Evolutionary conservation across 441 rosid genomes (phyloP), one percentile per base, ranked within the genome.

Genomic region (Manihot esculenta): DNA sequence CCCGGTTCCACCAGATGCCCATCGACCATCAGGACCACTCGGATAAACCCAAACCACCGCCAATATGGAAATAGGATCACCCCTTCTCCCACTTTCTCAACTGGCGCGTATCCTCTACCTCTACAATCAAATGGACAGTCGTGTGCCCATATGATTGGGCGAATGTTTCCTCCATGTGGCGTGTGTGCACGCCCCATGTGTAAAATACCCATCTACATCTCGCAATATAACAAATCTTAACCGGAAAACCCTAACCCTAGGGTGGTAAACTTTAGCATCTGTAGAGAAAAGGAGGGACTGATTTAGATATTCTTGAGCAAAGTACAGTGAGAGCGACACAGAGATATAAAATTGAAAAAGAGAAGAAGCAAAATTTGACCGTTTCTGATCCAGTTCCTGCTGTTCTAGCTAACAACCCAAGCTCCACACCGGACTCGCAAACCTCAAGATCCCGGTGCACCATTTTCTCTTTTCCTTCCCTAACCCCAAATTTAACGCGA

Each of bases 231-330:
- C 44, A 20, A 54, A 54, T 68, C 72, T 47, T 3, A 10, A 35
- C 27, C 67, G 14, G 61, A 27, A 35, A 60, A 26, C 49, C 63
- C 68, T 50, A 64, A 71, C 41, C 73, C 64, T 35, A 50, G 48
- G 24, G 42, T 17, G 57, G 17, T 5, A n/a, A 49, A 7, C 41
- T 35, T 35, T 35, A 35, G 41, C 41, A 35, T 35, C 41, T 35
- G 41, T 6, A 35, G 7, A 35, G 41, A 35, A 3, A 23, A 11
- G 5, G 1, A 10, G 61, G 2, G 44, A 45, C 17, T 7, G 2
- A 0, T 30, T 60, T 30, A 12, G 9, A 24, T 51, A 3, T 54
- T 35, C 3, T 35, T 7, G 3, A 3, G 5, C 3, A 2, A 2
- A 5, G 5, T 35, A 35, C 41, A 35, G 41, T 35, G 18, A 65